phyloP scores from a whole-genome alignment of 805 yeast genomes.

The Lachancea kluyveri region DNA sequence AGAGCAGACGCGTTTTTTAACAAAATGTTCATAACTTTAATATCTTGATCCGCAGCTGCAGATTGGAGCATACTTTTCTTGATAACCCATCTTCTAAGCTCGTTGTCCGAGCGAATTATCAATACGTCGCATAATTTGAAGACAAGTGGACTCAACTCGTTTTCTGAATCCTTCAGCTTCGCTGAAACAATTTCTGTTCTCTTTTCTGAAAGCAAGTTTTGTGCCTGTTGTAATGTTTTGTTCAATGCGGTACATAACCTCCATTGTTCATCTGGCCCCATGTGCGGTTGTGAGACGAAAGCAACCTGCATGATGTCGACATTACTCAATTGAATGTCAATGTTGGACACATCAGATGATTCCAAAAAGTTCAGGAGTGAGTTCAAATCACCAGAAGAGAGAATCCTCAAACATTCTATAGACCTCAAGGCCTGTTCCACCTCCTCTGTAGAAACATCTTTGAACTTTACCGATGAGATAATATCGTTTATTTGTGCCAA shows the following conservation, averaged over 20 bases:
- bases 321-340: constrained; percentile 2
- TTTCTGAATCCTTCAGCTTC: constrained; percentile 10
- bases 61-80: constrained; percentile 8
- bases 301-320: constrained; percentile 6
- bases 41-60: no score
- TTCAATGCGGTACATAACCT: constrained; percentile 14
- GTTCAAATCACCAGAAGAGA: constrained; percentile 9
- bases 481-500: constrained; percentile 17
- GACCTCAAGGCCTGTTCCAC: constrained; percentile 10
- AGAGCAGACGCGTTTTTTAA: constrained; percentile 22
- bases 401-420: constrained; percentile 12
- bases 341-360: background rate
- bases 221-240: constrained; percentile 14
- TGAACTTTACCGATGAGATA: constrained; percentile 3
- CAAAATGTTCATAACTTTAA: constrained; percentile 13
- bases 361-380: constrained; percentile 5
- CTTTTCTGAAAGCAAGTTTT: constrained; percentile 10
- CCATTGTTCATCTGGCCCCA: constrained; percentile 13
- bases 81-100: constrained; percentile 17
- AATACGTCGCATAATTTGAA: constrained; percentile 24
- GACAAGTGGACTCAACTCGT: constrained; percentile 19
- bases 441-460: constrained; percentile 8
- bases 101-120: constrained; percentile 22
- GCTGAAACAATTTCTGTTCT: constrained; percentile 11
- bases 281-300: background rate